These are phyloP conservation scores for Fusarium pseudograminearum DNA, from an alignment of 2,329 filamentous ascomycete species.

Conservation along the genomic window DNA sequence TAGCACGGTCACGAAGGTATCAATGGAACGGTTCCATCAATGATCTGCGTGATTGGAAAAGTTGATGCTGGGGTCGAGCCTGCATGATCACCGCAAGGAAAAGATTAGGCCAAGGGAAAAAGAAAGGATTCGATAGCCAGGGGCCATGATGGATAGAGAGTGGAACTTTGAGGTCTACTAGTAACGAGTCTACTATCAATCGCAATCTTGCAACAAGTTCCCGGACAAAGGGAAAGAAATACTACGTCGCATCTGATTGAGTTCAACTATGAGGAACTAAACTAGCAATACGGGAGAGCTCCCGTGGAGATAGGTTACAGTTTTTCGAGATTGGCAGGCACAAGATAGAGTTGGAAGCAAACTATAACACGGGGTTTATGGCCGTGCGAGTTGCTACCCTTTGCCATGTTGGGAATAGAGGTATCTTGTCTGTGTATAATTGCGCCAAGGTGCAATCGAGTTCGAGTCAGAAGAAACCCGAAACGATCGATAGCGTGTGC, in stretches of 20 bases:
- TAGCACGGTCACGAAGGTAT: constrained; percentile 27
- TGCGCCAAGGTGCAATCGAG: constrained; percentile 23
- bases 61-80: constrained; percentile 41
- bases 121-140: not conserved
- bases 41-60: constrained; percentile 39
- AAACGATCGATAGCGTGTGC: not conserved
- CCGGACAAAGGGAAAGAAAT: not conserved
- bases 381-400: constrained; percentile 9
- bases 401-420: constrained; percentile 15
- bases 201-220: constrained; percentile 1
- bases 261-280: not conserved
- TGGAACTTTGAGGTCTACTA: constrained; percentile 17
- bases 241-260: not conserved
- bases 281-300: constrained; percentile 15
- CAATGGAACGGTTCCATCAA: constrained; percentile 35
- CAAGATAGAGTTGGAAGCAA: constrained; percentile 16
- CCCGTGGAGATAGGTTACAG: constrained; percentile 16
- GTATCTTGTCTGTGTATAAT: constrained; percentile 11
- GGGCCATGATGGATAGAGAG: constrained; percentile 12
- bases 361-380: constrained; percentile 21
- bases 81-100: constrained; percentile 48
- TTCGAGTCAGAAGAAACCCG: constrained; percentile 30
- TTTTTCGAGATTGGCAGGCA: constrained; percentile 16
- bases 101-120: constrained; percentile 28
- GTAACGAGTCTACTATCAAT: constrained; percentile 7